Evolutionary conservation across 768 basidiomycete species (phyloP), one percentile per base, ranked within the genome.

Genomic region (Hericium erinaceus): DNA sequence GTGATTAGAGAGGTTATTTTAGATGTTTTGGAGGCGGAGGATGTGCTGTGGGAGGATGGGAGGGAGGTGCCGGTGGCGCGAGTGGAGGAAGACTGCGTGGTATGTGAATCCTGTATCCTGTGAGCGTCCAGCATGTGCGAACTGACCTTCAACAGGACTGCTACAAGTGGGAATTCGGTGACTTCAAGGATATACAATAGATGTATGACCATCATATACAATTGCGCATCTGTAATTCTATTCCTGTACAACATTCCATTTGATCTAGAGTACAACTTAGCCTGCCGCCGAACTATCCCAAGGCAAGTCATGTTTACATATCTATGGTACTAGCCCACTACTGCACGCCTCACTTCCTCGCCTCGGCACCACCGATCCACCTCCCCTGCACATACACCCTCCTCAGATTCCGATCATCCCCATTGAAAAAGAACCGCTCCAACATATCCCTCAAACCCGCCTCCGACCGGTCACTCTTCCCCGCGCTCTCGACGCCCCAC

Each of bases 341-440:
- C 26, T 33, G 51, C 37, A 44, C 28, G 26, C 28, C 13, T 53
- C 40, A 60, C 37, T 53, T 56, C 46, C 18, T n/a, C 41, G 54
- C 70, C 51, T 73, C 75, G 50, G 71, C 75, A 12, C 95, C 95
- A 10, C 92, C 94, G 39, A 98, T 81, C 39, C 82, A 68, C 48
- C 74, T 69, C 1, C 95, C 94, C 65, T 89, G 85, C 15, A 98
- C 94, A 65, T 85, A 94, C 18, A 98, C 94, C 57, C 77, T 75
- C 52, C 72, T 72, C 57, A 97, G 84, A 70, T 93, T 95, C 67
- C 92, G 76, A 67, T 91, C 84, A 68, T 95, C 93, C 7, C 91
- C 92, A 44, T 83, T 83, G 66, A 92, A 93, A 61, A 95, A 73
- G 71, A 95, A 93, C 59, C 83, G 77, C 72, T 97, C 94, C 63